phyloP scores from a whole-genome alignment of 768 basidiomycete species.

The Leccinum rimulosum region DNA sequence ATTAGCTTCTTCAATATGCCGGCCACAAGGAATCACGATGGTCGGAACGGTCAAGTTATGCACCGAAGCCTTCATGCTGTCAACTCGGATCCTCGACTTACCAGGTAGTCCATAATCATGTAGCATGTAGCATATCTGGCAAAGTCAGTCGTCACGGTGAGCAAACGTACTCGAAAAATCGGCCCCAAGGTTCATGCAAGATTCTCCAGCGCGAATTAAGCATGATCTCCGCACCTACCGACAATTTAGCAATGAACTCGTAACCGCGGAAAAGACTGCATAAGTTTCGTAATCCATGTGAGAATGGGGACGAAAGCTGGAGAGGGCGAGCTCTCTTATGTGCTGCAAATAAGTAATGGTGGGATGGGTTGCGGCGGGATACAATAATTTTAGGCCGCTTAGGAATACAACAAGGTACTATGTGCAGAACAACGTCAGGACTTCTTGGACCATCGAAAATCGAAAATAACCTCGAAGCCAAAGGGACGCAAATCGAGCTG shows the following conservation, averaged over 20 bases:
- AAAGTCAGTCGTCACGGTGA: not conserved
- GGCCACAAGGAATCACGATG: not conserved
- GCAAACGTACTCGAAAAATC: not conserved
- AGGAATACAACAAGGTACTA: constrained; percentile 21
- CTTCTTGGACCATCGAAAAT: constrained; percentile 62
- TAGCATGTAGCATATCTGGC: no score
- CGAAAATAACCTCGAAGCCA: constrained; percentile 70
- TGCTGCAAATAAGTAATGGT: not conserved
- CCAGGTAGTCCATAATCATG: not conserved
- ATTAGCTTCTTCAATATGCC: not conserved
- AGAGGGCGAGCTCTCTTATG: not conserved
- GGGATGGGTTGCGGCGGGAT: constrained; percentile 3
- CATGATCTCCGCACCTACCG: not conserved
- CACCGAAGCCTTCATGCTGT: not conserved
- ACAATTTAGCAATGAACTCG: not conserved
- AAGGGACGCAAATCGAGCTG: constrained; percentile 73
- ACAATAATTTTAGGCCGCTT: constrained; percentile 13
- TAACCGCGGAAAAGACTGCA: not conserved
- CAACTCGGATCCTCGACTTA: not conserved
- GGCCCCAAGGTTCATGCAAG: not conserved
- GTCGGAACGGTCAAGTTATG: not conserved
- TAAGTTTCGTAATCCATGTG: not conserved
- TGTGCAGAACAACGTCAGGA: constrained; percentile 15
- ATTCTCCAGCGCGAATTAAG: not conserved
- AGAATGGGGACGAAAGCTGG: not conserved